Base-by-base conservation (phyloP, 2,329 filamentous ascomycete species). In the Aspergillus oerlinghausenensis region DNA sequence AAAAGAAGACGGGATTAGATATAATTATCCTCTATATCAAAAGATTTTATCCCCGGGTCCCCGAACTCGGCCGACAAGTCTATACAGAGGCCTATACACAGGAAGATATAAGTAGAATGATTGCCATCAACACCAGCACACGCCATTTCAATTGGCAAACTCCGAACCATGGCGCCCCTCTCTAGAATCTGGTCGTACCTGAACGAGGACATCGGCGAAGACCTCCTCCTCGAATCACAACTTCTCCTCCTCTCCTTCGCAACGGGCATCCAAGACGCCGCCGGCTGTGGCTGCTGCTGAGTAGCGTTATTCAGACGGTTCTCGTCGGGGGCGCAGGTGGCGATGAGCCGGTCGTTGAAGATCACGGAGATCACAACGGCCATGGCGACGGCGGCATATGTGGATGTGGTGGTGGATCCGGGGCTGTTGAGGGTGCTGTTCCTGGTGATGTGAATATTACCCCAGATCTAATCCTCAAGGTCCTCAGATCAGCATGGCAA, bases 341-440 rank as follows among this genome's bases (percentile, higher is more conserved):
- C 84, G 2, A 79, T 83, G 72, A 78, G 78, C 2, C 75, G 84
- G 25, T 77, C 79, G 42, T 66, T 87, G 55, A 71, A 75, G 49
- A 80, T 85, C 71, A 81, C 81, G 0, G 84, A 87, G 67, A 86
- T 87, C 63, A 84, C 78, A 56, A 87, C 84, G 0, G 83, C 84
- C 26, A 86, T 86, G 83, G 84, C 83, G 0, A 87, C 84, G 4
- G 83, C 84, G 0, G 84, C 84, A 1, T 86, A 82, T 78, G 75
- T 87, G 1, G 84, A 87, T 63, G 65, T 86, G 54, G 67, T 84
- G 52, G 81, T 85, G 54, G 84, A 87, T 65, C 75, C 75, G 29
- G 72, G 73, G 5, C 69, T 86, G 50, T 76, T 83, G 19, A 69
- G 66, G 4, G 67, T 79, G 3, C 69, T 75, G 40, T 86, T 86